A percentile compares a stretch with the other conserved stretches of the same genome.
phyloP scores from a whole-genome alignment of 345 rosid genomes.

The Viola odorata region DNA sequence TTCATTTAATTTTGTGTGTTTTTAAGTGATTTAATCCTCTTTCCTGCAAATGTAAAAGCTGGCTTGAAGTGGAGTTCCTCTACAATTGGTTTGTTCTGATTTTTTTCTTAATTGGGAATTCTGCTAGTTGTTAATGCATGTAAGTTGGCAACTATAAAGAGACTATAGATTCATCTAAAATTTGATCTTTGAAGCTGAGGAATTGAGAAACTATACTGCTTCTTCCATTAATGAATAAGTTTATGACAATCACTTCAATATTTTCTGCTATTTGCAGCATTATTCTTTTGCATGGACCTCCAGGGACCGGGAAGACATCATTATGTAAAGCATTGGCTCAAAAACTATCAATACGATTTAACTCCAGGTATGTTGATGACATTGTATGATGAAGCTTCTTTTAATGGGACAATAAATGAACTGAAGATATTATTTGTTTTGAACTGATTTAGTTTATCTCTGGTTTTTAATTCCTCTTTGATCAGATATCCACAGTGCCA shows the following conservation, averaged over 20 bases:
- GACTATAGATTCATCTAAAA: background rate
- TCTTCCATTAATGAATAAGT: background rate
- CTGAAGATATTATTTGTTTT: background rate
- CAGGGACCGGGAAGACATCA: conserved; percentile 98
- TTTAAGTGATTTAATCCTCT: background rate
- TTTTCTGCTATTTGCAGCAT: conserved; percentile 42
- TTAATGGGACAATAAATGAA: background rate
- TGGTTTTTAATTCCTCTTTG: conserved; percentile 17
- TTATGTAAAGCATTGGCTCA: conserved; percentile 97
- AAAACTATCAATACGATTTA: conserved; percentile 80
- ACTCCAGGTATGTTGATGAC: conserved; percentile 50
- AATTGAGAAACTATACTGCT: background rate
- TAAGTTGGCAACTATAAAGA: background rate
- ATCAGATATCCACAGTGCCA: conserved; percentile 87
- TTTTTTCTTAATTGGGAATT: too few species aligned
- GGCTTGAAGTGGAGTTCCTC: background rate
- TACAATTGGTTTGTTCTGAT: too few species aligned
- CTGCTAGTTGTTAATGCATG: background rate
- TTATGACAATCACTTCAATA: too few species aligned
- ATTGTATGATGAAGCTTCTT: background rate
- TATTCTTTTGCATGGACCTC: conserved; percentile 95
- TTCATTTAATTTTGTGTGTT: conserved; percentile 6
- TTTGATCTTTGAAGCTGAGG: background rate
- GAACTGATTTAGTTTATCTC: background rate
- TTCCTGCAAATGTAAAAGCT: background rate